Evolutionary conservation across 148 eudicot genomes (phyloP), one percentile per base, ranked within the genome.

Genomic region (Rhododendron kiyosumense): DNA sequence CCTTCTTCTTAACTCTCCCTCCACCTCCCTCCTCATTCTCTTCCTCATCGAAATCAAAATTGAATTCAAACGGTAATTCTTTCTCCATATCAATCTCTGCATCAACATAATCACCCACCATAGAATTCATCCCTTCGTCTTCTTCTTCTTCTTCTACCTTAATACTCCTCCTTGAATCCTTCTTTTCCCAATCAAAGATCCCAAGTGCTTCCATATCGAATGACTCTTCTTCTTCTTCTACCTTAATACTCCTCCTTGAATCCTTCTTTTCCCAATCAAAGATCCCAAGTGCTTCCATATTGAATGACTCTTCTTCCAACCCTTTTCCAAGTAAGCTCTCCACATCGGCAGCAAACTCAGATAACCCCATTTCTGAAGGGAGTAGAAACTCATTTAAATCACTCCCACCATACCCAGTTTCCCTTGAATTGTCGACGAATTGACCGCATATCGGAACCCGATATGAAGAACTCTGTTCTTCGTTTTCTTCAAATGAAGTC

Each of bases 321-420:
- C 95, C 95, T 88, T 93, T 92, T 1, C 99, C 99, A 8, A 96
- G 48, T 48, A 96, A 86, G 77, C 92, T 93, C 88, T 96, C 97
- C 9, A 96, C 96, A 82, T 96, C 97, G 4, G 95, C 98, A 0
- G 96, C 97, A 67, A 96, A 96, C 17, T 96, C 92, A 3, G 92
- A 96, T 1, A 94, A 89, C 57, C 94, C 98, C 90, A 91, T 83
- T 18, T 96, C 94, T 0, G 93, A 94, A 9, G 94, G 93, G 73
- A 90, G 88, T 51, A 90, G 87, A 59, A 91, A 87, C 59, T 88
- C 92, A 30, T 90, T 88, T 45, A 88, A 63, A 61, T 79, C 88
- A 43, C 82, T 79, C 49, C 63, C 80, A n/a, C 85, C 87, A 69
- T 88, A 32, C n/a, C 79, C 54, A 14, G n/a, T 52, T 74, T 89